Evolutionary conservation across 208 protist genomes (phyloP).

Genomic region (Phytomonas francai): DNA sequence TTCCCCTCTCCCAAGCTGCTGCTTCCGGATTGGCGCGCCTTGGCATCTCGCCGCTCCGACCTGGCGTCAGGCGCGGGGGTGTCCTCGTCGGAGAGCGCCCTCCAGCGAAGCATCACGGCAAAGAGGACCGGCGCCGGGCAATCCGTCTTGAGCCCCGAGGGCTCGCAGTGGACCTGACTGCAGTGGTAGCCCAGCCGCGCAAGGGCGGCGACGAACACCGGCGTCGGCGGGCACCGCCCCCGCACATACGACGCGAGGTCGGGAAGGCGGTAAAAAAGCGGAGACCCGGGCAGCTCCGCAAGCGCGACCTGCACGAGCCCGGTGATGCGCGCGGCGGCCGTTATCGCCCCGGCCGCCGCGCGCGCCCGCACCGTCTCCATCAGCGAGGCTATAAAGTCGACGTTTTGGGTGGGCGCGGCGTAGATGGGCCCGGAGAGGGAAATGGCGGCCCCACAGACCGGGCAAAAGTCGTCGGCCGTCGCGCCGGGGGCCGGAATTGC

Average conservation of each 20-base stretch:
- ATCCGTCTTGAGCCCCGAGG: slow-evolving; percentile 88
- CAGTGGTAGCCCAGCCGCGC: slow-evolving; percentile 76
- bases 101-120: slow-evolving; percentile 81
- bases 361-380: slow-evolving; percentile 64
- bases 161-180: slow-evolving; percentile 88
- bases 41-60: neutral
- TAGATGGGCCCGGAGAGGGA: slow-evolving; percentile 92
- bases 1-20: no score
- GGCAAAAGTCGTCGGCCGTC: slow-evolving; percentile 25
- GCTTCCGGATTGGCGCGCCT: neutral
- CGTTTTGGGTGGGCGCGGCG: slow-evolving; percentile 82
- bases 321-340: slow-evolving; percentile 57
- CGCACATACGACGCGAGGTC: slow-evolving; percentile 67
- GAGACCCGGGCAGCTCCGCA: slow-evolving; percentile 85
- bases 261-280: slow-evolving; percentile 79
- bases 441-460: slow-evolving; percentile 72
- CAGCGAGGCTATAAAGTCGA: slow-evolving; percentile 61
- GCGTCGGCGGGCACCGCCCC: slow-evolving; percentile 71
- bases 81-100: slow-evolving; percentile 24
- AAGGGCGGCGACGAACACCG: slow-evolving; percentile 66
- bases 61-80: slow-evolving; percentile 7
- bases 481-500: no score
- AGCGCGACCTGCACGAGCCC: slow-evolving; percentile 72
- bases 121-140: slow-evolving; percentile 82
- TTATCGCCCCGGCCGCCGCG: slow-evolving; percentile 23